These are phyloP conservation scores for Xylaria telfairii DNA, from an alignment of 495 filamentous ascomycete species.

Conservation along the genomic window DNA sequence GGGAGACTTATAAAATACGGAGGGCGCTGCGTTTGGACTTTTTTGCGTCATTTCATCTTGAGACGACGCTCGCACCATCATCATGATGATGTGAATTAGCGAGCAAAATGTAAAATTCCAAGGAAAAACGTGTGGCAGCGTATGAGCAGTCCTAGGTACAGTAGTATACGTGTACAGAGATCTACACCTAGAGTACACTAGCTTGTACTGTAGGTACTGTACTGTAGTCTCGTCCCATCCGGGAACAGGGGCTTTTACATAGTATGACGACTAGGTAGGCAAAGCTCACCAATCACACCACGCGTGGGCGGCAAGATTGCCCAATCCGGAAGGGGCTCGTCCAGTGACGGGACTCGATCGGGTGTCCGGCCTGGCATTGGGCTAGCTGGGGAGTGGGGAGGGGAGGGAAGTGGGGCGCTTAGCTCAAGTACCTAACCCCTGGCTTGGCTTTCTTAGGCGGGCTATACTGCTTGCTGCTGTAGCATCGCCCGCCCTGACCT, in stretches of 20 bases:
- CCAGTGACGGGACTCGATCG: constrained; percentile 5
- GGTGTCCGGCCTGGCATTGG: constrained; percentile 19
- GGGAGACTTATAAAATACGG: not conserved
- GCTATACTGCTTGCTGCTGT: not conserved
- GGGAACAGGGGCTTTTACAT: constrained; percentile 12
- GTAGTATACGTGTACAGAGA: constrained; percentile 12
- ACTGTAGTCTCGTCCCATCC: constrained; percentile 12
- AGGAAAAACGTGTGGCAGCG: not conserved
- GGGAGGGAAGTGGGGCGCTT: not conserved
- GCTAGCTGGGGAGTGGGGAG: not conserved
- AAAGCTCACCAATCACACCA: constrained; percentile 18
- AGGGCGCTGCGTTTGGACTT: not conserved
- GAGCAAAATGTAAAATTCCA: not conserved
- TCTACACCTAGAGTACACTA: not conserved
- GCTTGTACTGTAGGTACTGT: no score
- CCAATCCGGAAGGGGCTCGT: constrained; percentile 16
- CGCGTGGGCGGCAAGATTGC: constrained; percentile 17
- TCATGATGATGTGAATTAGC: constrained; percentile 1
- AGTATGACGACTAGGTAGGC: not conserved
- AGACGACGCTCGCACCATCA: constrained; percentile 16
- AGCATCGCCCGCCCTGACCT: not conserved
- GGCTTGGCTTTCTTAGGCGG: not conserved
- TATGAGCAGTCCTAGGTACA: not conserved
- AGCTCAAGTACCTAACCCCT: not conserved
- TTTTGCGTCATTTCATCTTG: not conserved